Base-by-base conservation (phyloP, 192 early-diverging fungal genomes). In the Umbelopsis ramanniana region DNA sequence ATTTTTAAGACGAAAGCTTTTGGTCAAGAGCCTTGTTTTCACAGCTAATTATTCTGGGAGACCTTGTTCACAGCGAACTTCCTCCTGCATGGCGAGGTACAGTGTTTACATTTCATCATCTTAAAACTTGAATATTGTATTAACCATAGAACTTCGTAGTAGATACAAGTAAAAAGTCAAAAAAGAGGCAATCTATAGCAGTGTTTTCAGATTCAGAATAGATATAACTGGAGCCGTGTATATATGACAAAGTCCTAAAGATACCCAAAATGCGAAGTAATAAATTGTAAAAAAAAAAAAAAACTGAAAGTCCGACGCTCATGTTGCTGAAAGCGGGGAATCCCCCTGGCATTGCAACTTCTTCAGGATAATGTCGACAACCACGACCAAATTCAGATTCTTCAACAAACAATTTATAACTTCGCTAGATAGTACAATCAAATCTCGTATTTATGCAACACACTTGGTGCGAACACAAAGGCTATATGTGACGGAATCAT, bases 181-280 rank as follows among this genome's bases (percentile, higher is more conserved):
- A 37, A 26, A 63, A 63, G 26, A 22, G 57, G 6, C 57, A 63
- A 63, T 22, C 57, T 7, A 37, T 63, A 11, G 33, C 57, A 35
- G 57, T 63, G 12, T 63, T 63, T 38, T 63, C 57, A 4, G 57
- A 63, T 35, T 63, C 57, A 63, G 57, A 63, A 5, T 63, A 35
- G 26, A 26, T 14, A 19, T 60, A 24, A 60, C 35, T 57, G 48
- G 48, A 21, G 21, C 26, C 19, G 4, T 37, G 11, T 63, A 29
- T 38, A 63, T 6, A 63, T 63, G n/a, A n/a, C 19, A 50, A 43
- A 43, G 11, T 43, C 40, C 6, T 43, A 4, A 0, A n/a, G 9
- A 50, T 50, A 50, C 48, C 48, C 38, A 40, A 40, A 40, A 40
- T 40, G 38, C 38, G 4, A 40, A 6, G 38, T 6, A 40, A 3